Percentiles rank a stretch among this genome's conserved stretches.
Conservation (phyloP, 2,329 filamentous ascomycete genomes). For the Fusarium sp. region DNA sequence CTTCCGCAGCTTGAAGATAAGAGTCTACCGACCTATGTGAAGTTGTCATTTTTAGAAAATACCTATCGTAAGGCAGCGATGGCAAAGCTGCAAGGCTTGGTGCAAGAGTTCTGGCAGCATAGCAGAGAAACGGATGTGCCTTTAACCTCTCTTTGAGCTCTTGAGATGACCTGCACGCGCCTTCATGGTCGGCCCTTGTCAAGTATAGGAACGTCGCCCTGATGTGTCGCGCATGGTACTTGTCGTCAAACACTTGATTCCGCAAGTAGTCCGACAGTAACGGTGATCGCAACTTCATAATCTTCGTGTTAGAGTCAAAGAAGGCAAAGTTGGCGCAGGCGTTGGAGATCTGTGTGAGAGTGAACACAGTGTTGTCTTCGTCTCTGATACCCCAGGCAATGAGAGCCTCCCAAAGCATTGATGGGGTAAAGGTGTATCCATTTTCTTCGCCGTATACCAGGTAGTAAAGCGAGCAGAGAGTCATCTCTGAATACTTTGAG, state of each 20-base stretch:
- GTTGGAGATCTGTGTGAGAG: neutral
- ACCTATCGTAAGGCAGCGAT: neutral
- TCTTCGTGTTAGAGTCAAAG: neutral
- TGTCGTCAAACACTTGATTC: neutral
- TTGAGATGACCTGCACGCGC: neutral
- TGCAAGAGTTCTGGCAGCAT: neutral
- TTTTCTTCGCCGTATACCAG: neutral
- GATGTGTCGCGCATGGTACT: neutral
- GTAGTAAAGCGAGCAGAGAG: neutral
- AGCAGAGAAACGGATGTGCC: constrained; percentile 1
- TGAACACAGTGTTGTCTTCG: neutral
- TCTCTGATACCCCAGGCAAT: neutral
- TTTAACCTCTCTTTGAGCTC: neutral
- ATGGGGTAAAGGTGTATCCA: neutral
- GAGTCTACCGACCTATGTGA: neutral
- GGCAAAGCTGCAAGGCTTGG: neutral
- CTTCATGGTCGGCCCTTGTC: neutral
- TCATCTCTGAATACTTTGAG: neutral
- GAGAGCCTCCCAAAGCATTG: neutral
- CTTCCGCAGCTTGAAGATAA: neutral
- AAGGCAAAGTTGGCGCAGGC: neutral
- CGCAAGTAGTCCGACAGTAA: neutral
- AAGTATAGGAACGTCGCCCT: neutral
- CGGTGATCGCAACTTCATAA: neutral
- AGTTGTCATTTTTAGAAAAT: neutral